A percentile compares a stretch with the other conserved stretches of the same genome.
These are phyloP conservation scores for Pseudogymnoascus sp. DNA, from an alignment of 2,329 filamentous ascomycete species.

Conservation along the genomic window DNA sequence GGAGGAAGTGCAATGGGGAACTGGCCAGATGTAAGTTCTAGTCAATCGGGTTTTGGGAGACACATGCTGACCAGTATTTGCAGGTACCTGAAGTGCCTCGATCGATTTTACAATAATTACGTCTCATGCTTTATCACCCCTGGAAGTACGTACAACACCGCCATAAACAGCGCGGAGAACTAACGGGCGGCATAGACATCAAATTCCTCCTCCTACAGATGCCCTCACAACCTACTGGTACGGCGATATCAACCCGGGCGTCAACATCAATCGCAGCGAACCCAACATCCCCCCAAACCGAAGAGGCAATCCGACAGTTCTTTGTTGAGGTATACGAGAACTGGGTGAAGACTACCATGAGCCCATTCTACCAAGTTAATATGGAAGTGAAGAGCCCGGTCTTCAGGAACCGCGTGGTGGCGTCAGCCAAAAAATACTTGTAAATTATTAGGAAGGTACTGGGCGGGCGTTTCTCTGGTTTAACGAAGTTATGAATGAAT, in stretches of 20 bases:
- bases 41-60: slow-evolving; percentile 9
- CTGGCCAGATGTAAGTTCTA: slow-evolving; percentile 63
- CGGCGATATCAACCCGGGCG: slow-evolving; percentile 40
- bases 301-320: slow-evolving; percentile 92
- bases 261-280: slow-evolving; percentile 73
- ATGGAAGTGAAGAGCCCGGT: slow-evolving; percentile 80
- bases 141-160: slow-evolving; percentile 43
- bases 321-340: slow-evolving; percentile 93
- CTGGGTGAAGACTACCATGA: slow-evolving; percentile 97
- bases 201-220: slow-evolving; percentile 94
- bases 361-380: slow-evolving; percentile 83
- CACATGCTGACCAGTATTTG: slow-evolving; percentile 9
- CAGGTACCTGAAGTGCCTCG: slow-evolving; percentile 93
- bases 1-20: slow-evolving; percentile 93
- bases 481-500: slow-evolving; percentile 7
- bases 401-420: slow-evolving; percentile 73
- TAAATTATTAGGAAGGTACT: slow-evolving; percentile 31
- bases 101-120: slow-evolving; percentile 94
- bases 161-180: neutral
- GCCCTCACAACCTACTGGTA: slow-evolving; percentile 47
- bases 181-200: slow-evolving; percentile 44
- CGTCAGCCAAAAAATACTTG: slow-evolving; percentile 87
- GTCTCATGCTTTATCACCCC: slow-evolving; percentile 92
- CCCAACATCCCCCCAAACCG: slow-evolving; percentile 80
- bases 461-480: neutral